Percentiles rank a stretch among this genome's conserved stretches.
phyloP scores from a whole-genome alignment of 495 filamentous ascomycete genomes.

The Aspergillus mulundensis region DNA sequence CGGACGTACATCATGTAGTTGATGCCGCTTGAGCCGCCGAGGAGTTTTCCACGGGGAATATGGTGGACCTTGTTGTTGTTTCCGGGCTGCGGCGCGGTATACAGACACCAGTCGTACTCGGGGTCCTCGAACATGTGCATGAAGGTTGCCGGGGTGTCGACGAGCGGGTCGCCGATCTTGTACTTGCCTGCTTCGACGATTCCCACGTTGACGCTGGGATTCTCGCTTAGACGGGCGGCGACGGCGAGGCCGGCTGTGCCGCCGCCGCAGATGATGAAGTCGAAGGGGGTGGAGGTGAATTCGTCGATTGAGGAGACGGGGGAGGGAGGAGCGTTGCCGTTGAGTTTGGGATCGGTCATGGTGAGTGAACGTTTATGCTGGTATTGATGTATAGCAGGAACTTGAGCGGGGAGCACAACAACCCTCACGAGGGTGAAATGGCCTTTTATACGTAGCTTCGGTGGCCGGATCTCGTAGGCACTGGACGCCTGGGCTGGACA shows the following conservation, averaged over 20 bases:
- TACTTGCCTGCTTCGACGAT: conserved; percentile 55
- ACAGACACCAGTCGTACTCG: conserved; percentile 56
- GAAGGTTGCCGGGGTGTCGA: conserved; percentile 45
- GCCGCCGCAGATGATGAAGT: conserved; percentile 12
- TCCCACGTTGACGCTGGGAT: conserved; percentile 42
- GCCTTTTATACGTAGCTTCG: too few relatives aligned
- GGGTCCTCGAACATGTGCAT: conserved; percentile 42
- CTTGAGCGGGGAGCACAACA: too few relatives aligned
- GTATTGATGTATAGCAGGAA: too few relatives aligned
- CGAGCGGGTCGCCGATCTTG: conserved; percentile 39
- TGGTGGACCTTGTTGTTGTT: conserved; percentile 24
- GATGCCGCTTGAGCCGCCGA: conserved; percentile 57
- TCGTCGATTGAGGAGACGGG: conserved; percentile 5
- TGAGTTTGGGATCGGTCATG: too few relatives aligned
- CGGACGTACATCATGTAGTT: conserved; percentile 41
- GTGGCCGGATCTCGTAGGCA: too few relatives aligned
- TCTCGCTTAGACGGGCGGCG: conserved; percentile 51
- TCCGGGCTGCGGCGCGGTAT: conserved; percentile 44
- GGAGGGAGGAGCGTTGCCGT: background rate
- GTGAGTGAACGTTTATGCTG: too few relatives aligned
- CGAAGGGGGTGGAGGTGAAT: conserved; percentile 8
- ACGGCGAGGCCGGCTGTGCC: conserved; percentile 51
- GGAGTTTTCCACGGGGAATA: conserved; percentile 47
- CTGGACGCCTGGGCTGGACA: too few relatives aligned
- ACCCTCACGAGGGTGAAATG: too few relatives aligned